Conservation (phyloP, 83 land plant genomes). For the Isoetes engelmannii region DNA sequence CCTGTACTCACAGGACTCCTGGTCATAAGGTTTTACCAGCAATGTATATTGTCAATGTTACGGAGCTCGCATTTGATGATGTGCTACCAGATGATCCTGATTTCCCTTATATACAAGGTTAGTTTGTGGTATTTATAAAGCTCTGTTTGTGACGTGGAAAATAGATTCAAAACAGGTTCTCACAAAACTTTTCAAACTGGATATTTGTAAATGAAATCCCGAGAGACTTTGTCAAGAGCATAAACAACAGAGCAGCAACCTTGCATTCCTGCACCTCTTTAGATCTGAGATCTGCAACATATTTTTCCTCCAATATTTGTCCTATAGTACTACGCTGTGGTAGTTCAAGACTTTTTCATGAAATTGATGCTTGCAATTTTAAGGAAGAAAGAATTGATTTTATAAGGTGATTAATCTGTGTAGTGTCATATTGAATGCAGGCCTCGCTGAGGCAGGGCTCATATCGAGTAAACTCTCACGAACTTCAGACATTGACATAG, state of each 20-base stretch:
- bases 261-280: no score
- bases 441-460: constrained; percentile 88
- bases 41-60: constrained; percentile 42
- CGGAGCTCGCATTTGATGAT: constrained; percentile 66
- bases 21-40: constrained; percentile 49
- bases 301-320: neutral
- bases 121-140: no score
- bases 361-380: neutral
- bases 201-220: no score
- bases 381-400: neutral
- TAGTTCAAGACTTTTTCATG: constrained; percentile 9
- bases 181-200: no score
- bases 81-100: constrained; percentile 58
- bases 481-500: constrained; percentile 18
- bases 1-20: constrained; percentile 41
- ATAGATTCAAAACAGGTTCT: no score
- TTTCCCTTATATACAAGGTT: constrained; percentile 79
- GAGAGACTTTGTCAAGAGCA: no score
- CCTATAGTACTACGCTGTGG: neutral
- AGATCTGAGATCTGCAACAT: no score
- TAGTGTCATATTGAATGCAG: no score
- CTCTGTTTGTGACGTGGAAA: no score
- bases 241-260: no score
- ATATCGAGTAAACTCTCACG: constrained; percentile 64
- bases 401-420: neutral